These are phyloP conservation scores for Fomitopsis serialis DNA, from an alignment of 768 basidiomycete genomes.

Conservation along the genomic window DNA sequence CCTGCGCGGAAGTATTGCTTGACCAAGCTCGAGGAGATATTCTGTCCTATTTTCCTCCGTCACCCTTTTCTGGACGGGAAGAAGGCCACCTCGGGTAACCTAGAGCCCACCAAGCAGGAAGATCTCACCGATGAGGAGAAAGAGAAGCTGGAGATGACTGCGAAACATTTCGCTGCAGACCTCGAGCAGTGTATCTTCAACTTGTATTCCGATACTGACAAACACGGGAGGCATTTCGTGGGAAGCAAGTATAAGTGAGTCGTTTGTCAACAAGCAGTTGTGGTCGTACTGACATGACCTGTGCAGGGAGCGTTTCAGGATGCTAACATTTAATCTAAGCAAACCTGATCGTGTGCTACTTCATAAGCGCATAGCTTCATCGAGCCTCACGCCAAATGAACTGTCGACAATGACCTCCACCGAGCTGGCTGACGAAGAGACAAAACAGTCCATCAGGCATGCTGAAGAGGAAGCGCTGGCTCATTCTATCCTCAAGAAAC, in stretches of 20 bases:
- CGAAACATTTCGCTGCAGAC: constrained; percentile 60
- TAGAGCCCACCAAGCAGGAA: constrained; percentile 38
- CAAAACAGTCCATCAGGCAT: constrained; percentile 73
- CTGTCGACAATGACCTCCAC: constrained; percentile 84
- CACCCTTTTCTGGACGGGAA: constrained; percentile 48
- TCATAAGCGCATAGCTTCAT: constrained; percentile 71
- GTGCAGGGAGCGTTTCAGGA: constrained; percentile 82
- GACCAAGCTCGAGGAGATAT: constrained; percentile 66
- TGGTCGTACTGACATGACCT: background rate
- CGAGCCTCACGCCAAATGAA: constrained; percentile 60
- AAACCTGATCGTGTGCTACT: constrained; percentile 75
- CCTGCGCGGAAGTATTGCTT: constrained; percentile 77
- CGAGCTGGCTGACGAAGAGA: constrained; percentile 85
- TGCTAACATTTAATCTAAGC: constrained; percentile 83
- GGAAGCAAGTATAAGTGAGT: constrained; percentile 79
- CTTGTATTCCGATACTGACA: constrained; percentile 73
- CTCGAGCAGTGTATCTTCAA: constrained; percentile 77
- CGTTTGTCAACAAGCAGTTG: background rate
- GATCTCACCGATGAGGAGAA: constrained; percentile 60
- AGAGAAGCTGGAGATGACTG: constrained; percentile 45
- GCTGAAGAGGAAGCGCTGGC: constrained; percentile 80
- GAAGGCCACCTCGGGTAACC: constrained; percentile 13
- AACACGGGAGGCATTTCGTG: constrained; percentile 53
- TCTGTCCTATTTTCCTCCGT: constrained; percentile 63
- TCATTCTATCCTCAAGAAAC: constrained; percentile 78